Evolutionary conservation across 2,329 filamentous ascomycete genomes (phyloP).

Genomic region (Phialophora chinensis): DNA sequence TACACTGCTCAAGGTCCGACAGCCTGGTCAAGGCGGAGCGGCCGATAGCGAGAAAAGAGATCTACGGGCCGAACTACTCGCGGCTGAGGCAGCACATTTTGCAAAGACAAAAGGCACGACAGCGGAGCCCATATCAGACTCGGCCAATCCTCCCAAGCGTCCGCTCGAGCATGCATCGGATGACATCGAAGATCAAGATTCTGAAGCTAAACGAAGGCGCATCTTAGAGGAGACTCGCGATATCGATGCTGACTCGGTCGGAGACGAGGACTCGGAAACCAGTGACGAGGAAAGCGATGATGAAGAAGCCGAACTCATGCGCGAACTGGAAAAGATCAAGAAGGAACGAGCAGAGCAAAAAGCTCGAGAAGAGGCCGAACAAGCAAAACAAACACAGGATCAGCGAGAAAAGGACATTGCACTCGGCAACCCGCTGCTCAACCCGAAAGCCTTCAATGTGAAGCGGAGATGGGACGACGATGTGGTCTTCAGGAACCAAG

Average conservation of each 20-base stretch:
- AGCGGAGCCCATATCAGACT: constrained; percentile 42
- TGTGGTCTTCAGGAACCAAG: constrained; percentile 99
- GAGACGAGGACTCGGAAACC: constrained; percentile 62
- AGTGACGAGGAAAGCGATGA: constrained; percentile 72
- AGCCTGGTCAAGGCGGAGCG: constrained; percentile 87
- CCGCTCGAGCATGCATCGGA: constrained; percentile 61
- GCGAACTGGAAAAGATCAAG: constrained; percentile 93
- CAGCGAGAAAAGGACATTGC: constrained; percentile 87
- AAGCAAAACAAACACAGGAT: constrained; percentile 79
- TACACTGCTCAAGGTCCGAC: constrained; percentile 85
- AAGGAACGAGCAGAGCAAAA: constrained; percentile 80
- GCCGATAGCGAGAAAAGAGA: constrained; percentile 75
- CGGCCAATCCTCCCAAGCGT: constrained; percentile 62
- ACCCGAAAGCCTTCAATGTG: constrained; percentile 84
- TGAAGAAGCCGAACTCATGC: constrained; percentile 85
- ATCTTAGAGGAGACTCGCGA: constrained; percentile 87
- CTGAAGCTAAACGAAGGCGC: constrained; percentile 80
- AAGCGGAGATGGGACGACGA: constrained; percentile 94
- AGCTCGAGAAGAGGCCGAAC: constrained; percentile 80
- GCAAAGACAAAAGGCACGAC: constrained; percentile 71
- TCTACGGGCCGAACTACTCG: constrained; percentile 85
- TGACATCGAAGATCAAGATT: constrained; percentile 65
- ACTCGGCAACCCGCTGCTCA: constrained; percentile 87
- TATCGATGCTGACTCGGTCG: constrained; percentile 77
- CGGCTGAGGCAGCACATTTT: constrained; percentile 85